Conservation (phyloP, 2,329 filamentous ascomycete species). For the Pleurostoma richardsiae region DNA sequence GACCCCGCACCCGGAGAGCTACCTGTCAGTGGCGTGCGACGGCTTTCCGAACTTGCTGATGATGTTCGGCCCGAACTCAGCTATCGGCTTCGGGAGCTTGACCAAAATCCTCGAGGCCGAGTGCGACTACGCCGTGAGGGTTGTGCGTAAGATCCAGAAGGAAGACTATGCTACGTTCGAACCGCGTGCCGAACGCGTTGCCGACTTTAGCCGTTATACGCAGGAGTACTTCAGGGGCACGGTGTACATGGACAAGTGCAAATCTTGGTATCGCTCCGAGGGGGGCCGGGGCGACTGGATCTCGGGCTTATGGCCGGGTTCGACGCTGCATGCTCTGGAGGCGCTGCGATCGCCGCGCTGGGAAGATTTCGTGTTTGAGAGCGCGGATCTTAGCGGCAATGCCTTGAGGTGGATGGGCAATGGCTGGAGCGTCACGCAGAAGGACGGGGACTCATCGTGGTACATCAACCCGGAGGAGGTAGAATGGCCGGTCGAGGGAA, state of each 20-base stretch:
- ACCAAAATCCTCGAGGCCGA: constrained; percentile 41
- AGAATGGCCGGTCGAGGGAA: constrained; percentile 25
- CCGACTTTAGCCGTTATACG: constrained; percentile 41
- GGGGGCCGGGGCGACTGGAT: constrained; percentile 31
- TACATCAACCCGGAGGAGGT: constrained; percentile 32
- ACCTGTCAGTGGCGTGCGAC: constrained; percentile 39
- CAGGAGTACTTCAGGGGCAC: constrained; percentile 41
- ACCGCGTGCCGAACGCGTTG: constrained; percentile 35
- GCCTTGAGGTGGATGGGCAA: constrained; percentile 34
- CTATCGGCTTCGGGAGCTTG: constrained; percentile 40
- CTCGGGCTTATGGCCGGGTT: constrained; percentile 39
- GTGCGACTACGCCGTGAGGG: constrained; percentile 40
- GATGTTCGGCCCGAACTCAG: constrained; percentile 42
- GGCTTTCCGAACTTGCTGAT: constrained; percentile 45
- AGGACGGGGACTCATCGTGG: constrained; percentile 28
- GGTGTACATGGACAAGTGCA: constrained; percentile 42
- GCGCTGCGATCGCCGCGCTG: constrained; percentile 34
- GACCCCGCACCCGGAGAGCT: constrained; percentile 30
- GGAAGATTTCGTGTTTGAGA: constrained; percentile 39
- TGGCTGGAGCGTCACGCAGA: constrained; percentile 33
- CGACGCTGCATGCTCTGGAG: constrained; percentile 36
- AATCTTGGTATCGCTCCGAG: constrained; percentile 48
- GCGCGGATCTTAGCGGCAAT: constrained; percentile 22
- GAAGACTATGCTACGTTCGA: constrained; percentile 38
- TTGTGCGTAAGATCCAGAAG: constrained; percentile 40